Base-by-base conservation (phyloP, 1,139 yeast genomes). In the Pneumocystis murina region DNA sequence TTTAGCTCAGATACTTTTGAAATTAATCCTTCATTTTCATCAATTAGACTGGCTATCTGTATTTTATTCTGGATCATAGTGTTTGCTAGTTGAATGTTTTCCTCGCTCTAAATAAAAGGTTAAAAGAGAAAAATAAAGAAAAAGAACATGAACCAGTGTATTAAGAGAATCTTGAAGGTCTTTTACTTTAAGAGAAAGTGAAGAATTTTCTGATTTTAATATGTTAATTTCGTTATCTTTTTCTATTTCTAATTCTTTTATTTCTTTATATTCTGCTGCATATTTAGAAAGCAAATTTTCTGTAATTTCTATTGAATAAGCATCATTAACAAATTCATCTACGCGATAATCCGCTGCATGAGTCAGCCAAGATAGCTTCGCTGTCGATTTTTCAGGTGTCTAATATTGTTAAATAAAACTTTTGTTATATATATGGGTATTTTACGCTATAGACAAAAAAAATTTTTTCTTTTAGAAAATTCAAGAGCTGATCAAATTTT, bases 11-110 rank as follows among this genome's bases (percentile, higher is more conserved):
- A 75, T 28, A 87, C 79, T 66, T 84, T 84, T 1, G 75, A 71
- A 64, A 77, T 75, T 66, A 90, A 75, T 60, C 80, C 80, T 33
- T 78, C 80, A 66, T 89, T 89, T 64, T 83, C 86, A 62, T 83
- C 86, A 62, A 79, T 78, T 39, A 90, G 75, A 33, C 86, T 84
- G 12, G 85, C 89, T 62, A 86, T 81, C 64, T 81, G 79, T 60
- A 85, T 77, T 67, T 85, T 79, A 59, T 84, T 84, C 64, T 79
- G 79, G 38, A 85, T 82, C 82, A 85, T 78, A 68, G 84, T 95
- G 72, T 86, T 86, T 8, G 91, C 84, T 57, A 92, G 80, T 64
- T 81, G 83, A 41, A 85, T 80, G 73, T 92, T 97, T 71, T 91
- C 97, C 66, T 84, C 80, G 70, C 88, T 90, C 66, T 48, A 24